These are phyloP conservation scores for Atkinsonella texensis DNA, from an alignment of 2,329 filamentous ascomycete genomes.

Conservation along the genomic window DNA sequence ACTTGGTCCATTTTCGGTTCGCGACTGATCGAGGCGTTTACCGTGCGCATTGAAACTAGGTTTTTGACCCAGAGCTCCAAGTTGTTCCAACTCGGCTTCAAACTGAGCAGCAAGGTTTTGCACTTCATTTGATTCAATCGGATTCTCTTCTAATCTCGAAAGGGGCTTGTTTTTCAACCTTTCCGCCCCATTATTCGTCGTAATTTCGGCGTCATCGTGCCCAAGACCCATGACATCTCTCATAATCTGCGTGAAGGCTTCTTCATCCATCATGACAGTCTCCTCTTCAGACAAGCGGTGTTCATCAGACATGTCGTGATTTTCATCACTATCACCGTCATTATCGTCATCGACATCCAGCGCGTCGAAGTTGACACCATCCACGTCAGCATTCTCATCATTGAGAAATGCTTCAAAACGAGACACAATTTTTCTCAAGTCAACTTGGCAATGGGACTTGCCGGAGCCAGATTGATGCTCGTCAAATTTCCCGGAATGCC, in stretches of 20 bases:
- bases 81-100: conserved; percentile 49
- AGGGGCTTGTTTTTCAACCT: not conserved
- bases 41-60: conserved; percentile 17
- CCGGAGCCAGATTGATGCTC: conserved; percentile 40
- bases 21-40: not conserved
- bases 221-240: conserved; percentile 74
- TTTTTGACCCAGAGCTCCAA: conserved; percentile 29
- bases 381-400: conserved; percentile 67
- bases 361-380: conserved; percentile 62
- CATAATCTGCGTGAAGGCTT: conserved; percentile 80
- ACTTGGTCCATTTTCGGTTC: conserved; percentile 8
- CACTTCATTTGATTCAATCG: conserved; percentile 21
- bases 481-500: conserved; percentile 24
- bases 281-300: conserved; percentile 48
- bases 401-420: conserved; percentile 89
- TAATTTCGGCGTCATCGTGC: not conserved
- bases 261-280: conserved; percentile 71
- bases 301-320: conserved; percentile 29
- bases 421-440: conserved; percentile 82
- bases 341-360: conserved; percentile 51
- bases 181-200: not conserved
- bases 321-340: conserved; percentile 36
- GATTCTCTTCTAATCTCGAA: not conserved
- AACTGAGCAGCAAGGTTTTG: conserved; percentile 54
- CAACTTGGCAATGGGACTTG: conserved; percentile 54